Evolutionary conservation across 2,329 filamentous ascomycete species (phyloP), one percentile per base, ranked within the genome.

Genomic region (Ceratocystis colombiana): DNA sequence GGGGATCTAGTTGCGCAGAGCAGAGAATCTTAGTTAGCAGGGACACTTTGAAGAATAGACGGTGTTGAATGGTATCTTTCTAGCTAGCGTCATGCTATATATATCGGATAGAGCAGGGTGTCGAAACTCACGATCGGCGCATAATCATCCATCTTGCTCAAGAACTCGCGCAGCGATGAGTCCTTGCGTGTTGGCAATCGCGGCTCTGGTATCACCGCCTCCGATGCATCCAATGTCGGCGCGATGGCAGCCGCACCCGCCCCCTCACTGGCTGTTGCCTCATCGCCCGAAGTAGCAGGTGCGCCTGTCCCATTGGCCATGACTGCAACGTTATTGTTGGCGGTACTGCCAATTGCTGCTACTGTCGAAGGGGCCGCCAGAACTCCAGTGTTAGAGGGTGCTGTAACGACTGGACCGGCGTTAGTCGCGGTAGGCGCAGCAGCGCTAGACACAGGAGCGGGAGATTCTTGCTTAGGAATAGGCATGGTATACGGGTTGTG

Each of bases 91-190:
- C 10, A 45, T 20, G 33, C 6, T 25, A 20, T 20, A 8, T 44
- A 12, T 12, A 37, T 6, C 22, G 37, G 33, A 12, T 37, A 15
- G 22, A 25, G 22, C 15, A 25, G 48, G 8, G 48, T 53, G 22
- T 53, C n/a, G n/a, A 65, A 61, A 78, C 88, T 70, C 82, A 96
- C 92, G 72, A 99, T 96, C 10, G 94, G 94, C 68, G 94, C 91
- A 77, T 94, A 97, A 73, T 99, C 94, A 74, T 99, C 94, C 88
- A 99, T 97, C 80, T 96, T 96, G 70, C 84, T 83, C 20, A 99
- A 77, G 73, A 99, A 96, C 76, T 97, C 93, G 73, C 92, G 88
- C 70, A 99, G 78, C 48, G 89, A 96, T 22, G 88, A 87, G 77
- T 99, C 94, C 77, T 97, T 97, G 74, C 91, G 90, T 64, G 87